Evolutionary conservation across 2,329 filamentous ascomycete species (phyloP).

Genomic region (Aspergillus arachidicola): DNA sequence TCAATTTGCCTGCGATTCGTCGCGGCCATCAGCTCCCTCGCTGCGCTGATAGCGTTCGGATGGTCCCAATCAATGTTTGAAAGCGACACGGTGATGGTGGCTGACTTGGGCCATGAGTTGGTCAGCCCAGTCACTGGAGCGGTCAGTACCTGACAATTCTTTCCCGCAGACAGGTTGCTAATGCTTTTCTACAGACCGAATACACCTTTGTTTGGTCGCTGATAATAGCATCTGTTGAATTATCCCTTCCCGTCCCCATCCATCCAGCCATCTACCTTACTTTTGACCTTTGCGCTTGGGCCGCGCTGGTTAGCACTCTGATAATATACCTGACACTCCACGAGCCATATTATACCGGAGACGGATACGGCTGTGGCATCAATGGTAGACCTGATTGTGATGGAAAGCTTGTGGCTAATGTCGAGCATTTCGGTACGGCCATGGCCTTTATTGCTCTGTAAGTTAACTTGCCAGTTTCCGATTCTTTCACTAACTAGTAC

Average conservation of each 20-base stretch:
- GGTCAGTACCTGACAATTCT: background rate
- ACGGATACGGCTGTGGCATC: slow-evolving; percentile 7
- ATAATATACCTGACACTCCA: slow-evolving; percentile 2
- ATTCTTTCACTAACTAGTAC: background rate
- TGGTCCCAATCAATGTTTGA: slow-evolving; percentile 8
- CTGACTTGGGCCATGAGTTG: slow-evolving; percentile 7
- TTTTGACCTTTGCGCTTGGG: slow-evolving; percentile 13
- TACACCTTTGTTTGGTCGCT: slow-evolving; percentile 15
- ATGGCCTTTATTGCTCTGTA: slow-evolving; percentile 14
- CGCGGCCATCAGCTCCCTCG: slow-evolving; percentile 8
- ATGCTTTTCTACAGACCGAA: background rate
- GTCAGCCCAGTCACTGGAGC: slow-evolving; percentile 11
- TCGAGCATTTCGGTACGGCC: slow-evolving; percentile 14
- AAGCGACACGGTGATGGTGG: background rate
- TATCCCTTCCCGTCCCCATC: slow-evolving; percentile 3
- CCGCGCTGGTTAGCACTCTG: background rate
- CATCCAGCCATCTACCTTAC: slow-evolving; percentile 16
- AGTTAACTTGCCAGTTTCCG: background rate
- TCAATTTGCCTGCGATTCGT: slow-evolving; percentile 3
- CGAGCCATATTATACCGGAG: slow-evolving; percentile 6
- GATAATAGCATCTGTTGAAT: slow-evolving; percentile 10
- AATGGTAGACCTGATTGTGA: background rate
- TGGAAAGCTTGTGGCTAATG: slow-evolving; percentile 8
- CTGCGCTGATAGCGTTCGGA: slow-evolving; percentile 10
- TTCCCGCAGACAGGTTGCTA: background rate